These are phyloP conservation scores for Pyrenophora seminiperda DNA, from an alignment of 2,329 filamentous ascomycete genomes.

Conservation along the genomic window DNA sequence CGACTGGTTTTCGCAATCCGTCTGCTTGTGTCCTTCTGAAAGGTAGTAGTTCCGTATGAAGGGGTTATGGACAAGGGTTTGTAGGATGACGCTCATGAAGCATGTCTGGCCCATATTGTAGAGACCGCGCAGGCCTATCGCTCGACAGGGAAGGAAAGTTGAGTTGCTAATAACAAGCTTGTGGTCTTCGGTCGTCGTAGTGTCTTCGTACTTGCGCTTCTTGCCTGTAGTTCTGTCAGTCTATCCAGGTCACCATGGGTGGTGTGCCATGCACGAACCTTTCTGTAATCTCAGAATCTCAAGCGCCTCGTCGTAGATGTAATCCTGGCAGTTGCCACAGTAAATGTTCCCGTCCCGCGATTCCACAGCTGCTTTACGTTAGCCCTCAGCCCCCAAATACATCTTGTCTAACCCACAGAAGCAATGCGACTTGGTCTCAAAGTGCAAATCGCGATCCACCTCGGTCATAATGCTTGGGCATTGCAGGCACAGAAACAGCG, in stretches of 20 bases:
- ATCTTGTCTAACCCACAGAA: constrained; percentile 64
- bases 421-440: constrained; percentile 70
- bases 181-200: constrained; percentile 65
- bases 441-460: constrained; percentile 69
- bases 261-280: constrained; percentile 53
- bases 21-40: constrained; percentile 81
- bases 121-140: constrained; percentile 85
- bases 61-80: constrained; percentile 92
- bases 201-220: constrained; percentile 80
- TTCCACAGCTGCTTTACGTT: constrained; percentile 68
- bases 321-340: constrained; percentile 81
- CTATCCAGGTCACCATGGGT: constrained; percentile 4
- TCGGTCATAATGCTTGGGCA: constrained; percentile 72
- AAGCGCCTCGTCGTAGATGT: constrained; percentile 80
- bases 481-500: constrained; percentile 65
- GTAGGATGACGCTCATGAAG: constrained; percentile 95
- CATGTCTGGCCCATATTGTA: constrained; percentile 99
- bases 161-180: constrained; percentile 80
- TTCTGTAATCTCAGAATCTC: constrained; percentile 76
- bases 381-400: constrained; percentile 14
- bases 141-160: constrained; percentile 77
- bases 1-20: constrained; percentile 66
- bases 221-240: constrained; percentile 53
- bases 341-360: constrained; percentile 75
- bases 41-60: constrained; percentile 91